A percentile compares a stretch with the other conserved stretches of the same genome.
These are phyloP conservation scores for Kalanchoe fedtschenkoi DNA, from an alignment of 164 flowering plant species.

Conservation along the genomic window DNA sequence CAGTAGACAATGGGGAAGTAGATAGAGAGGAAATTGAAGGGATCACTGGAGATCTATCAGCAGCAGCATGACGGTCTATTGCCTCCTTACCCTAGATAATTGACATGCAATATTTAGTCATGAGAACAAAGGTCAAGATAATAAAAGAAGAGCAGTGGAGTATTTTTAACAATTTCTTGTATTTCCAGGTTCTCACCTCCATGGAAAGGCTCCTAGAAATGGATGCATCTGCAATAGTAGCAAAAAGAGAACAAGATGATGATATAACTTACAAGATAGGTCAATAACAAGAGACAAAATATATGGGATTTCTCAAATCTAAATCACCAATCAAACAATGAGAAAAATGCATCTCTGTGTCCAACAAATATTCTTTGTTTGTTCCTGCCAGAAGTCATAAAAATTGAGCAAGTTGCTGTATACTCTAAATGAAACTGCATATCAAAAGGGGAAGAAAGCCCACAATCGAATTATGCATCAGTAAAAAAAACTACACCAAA, in stretches of 20 bases:
- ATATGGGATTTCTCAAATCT: neutral
- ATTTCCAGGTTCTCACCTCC: conserved; percentile 26
- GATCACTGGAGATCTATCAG: conserved; percentile 36
- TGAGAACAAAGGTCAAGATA: neutral
- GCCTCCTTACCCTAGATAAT: conserved; percentile 38
- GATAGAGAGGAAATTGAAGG: conserved; percentile 45
- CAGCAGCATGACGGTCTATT: conserved; percentile 27
- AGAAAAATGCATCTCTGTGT: neutral
- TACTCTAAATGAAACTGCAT: neutral
- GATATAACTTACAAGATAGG: neutral
- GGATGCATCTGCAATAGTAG: conserved; percentile 36
- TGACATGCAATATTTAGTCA: neutral
- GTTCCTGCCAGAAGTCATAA: neutral
- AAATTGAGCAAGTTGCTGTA: neutral
- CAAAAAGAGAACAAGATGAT: conserved; percentile 7
- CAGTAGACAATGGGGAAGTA: conserved; percentile 34
- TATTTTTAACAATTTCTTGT: neutral
- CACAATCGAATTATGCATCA: no score
- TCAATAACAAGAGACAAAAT: neutral
- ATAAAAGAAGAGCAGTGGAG: neutral
- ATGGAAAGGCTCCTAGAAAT: conserved; percentile 27
- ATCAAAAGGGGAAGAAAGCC: no score
- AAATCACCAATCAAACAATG: neutral
- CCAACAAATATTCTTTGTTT: no score
- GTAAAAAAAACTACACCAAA: no score